Base-by-base conservation (phyloP, 305 asterid genomes). In the Fraxinus platypoda region DNA sequence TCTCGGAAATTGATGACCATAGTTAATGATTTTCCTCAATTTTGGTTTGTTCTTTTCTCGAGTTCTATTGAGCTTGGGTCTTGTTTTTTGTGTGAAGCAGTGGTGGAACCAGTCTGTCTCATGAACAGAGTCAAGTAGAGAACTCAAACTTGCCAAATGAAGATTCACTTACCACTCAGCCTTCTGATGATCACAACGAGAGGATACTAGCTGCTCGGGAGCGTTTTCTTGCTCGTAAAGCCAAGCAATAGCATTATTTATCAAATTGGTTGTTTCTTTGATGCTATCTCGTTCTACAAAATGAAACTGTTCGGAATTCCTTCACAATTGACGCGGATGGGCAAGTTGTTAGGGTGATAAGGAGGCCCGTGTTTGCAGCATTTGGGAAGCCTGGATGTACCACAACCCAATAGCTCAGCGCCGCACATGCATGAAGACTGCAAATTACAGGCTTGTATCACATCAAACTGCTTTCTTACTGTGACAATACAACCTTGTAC, bases 161-260 rank as follows among this genome's bases (percentile, higher is more conserved):
- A 77, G 85, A 52, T 66, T 81, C 75, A 68, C 43, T 21, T 84
- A 59, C 84, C 8, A 11, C 88, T 26, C 83, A 78, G 81, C 76
- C 83, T 73, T 78, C 81, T 6, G 94, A 91, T 3, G 93, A 93
- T 73, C 85, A 78, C 28, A 88, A 87, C 31, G 86, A 90, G 80
- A 89, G 85, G 85, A 87, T 94, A 70, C 85, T 86, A 46, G 97
- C 97, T 0, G 98, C 98, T 38, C 90, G 97, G 33, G 95, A 91
- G 81, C 94, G 97, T 0, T 94, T 91, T 87, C 95, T 94, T 81
- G 95, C 97, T 74, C 97, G 95, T 19, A 89, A 83, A 81, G 64
- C 54, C 57, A 71, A 31, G 66, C 78, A 75, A 81, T 85, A 77
- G 34, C n/a, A 64, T 26, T 25, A 25, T 64, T 64, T 11, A n/a